Conservation (phyloP, 352 stramenopile species). For the Pythium chondricola region DNA sequence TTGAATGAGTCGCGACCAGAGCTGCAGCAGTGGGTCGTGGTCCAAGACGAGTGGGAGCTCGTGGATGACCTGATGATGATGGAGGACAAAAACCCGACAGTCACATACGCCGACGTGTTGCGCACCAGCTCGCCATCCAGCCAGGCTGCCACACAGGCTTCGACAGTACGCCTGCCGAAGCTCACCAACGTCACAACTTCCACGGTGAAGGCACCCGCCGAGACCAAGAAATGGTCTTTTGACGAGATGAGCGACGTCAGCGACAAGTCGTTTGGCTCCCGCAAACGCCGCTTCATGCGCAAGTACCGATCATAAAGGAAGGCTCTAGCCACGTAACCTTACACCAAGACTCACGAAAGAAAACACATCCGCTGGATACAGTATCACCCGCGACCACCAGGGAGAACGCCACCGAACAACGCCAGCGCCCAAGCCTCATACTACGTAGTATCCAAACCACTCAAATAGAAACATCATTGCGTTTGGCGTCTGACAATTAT, state of each 20-base stretch:
- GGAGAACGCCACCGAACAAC: too few relatives aligned
- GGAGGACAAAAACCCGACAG: too few relatives aligned
- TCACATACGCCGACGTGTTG: conserved; percentile 46
- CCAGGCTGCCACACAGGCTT: too few relatives aligned
- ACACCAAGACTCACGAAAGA: neutral
- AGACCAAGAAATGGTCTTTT: neutral
- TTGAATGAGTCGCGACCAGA: conserved; percentile 25
- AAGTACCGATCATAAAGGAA: conserved; percentile 16
- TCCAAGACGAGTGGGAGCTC: conserved; percentile 75
- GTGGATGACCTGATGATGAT: conserved; percentile 42
- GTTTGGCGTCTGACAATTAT: too few relatives aligned
- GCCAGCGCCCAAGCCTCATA: too few relatives aligned
- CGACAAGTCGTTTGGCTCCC: conserved; percentile 53
- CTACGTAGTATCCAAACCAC: too few relatives aligned
- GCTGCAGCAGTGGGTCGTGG: conserved; percentile 41
- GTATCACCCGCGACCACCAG: neutral
- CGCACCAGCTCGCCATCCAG: conserved; percentile 7
- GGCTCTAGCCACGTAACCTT: neutral
- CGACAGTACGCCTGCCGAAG: neutral
- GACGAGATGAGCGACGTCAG: neutral
- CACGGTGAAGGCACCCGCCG: neutral
- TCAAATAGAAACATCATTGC: neutral
- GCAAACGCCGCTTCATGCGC: conserved; percentile 25
- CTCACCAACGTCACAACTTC: neutral
- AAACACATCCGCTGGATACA: neutral